Evolutionary conservation across 495 filamentous ascomycete species (phyloP), one percentile per base, ranked within the genome.

Genomic region (Terfezia claveryi): DNA sequence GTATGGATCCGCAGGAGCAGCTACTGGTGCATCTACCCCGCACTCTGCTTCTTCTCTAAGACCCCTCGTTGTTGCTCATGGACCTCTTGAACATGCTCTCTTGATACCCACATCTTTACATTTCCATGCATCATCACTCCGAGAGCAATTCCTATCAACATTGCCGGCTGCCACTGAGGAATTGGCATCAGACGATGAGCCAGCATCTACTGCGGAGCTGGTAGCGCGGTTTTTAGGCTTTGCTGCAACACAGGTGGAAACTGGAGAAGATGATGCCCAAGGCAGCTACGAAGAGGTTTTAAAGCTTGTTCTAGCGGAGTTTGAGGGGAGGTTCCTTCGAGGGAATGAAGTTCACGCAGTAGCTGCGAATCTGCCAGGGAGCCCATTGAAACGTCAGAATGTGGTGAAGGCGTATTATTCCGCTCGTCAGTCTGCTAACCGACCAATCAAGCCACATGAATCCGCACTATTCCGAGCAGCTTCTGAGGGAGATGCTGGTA

Each of bases 281-380:
- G 85, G 80, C 44, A 85, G 80, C 5, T 92, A 85, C 65, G 75
- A 83, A 58, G 85, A 94, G 59, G 85, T 95, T 37, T 70, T 96
- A 54, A 92, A 86, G 67, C 73, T 94, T 55, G 76, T 87, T 53
- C 70, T 95, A 37, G 88, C 87, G 67, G 91, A 98, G 65, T 96
- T 96, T 64, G 91, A 98, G 74, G 77, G 92, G 20, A 85, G 80
- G 38, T 96, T 94, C 62, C 81, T 98, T 64, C 77, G 81, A 38
- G 91, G 89, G 49, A 99, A 99, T 60, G 92, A 99, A 55, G 85
- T 95, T 49, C 91, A 99, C 66, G 89, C 87, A 8, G 68, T 96
- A 17, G 85, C 82, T 32, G 81, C 87, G 32, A 76, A 75, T 10
- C 74, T 96, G 6, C 86, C 89, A 0, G 91, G 92, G 55, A 94